These are phyloP conservation scores for Coemansia sp. DNA, from an alignment of 192 early-diverging fungal species.

Conservation along the genomic window DNA sequence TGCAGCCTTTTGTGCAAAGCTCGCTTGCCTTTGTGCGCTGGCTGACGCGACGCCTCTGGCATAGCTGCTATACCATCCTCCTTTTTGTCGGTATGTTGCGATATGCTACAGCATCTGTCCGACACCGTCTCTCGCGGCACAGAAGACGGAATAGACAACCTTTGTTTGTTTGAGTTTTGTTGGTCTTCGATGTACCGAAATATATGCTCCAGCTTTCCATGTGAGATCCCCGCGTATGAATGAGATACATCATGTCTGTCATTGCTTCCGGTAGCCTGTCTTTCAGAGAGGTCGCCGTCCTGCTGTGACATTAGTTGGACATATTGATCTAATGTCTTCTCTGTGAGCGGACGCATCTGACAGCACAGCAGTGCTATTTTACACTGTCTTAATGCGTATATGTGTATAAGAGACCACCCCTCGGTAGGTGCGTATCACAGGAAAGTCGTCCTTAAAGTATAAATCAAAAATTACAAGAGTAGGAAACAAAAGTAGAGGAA, in stretches of 20 bases:
- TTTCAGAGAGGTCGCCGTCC: neutral
- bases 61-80: neutral
- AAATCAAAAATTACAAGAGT: neutral
- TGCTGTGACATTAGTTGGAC: constrained; percentile 11
- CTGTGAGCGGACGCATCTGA: constrained; percentile 27
- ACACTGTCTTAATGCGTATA: neutral
- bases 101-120: constrained; percentile 1
- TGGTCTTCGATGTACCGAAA: constrained; percentile 34
- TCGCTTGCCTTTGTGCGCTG: constrained; percentile 17
- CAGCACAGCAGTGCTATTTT: neutral
- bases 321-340: constrained; percentile 25
- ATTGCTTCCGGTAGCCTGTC: constrained; percentile 5
- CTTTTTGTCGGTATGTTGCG: neutral
- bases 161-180: constrained; percentile 30
- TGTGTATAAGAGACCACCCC: neutral
- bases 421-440: neutral
- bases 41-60: constrained; percentile 2
- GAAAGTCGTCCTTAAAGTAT: neutral
- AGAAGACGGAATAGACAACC: constrained; percentile 13
- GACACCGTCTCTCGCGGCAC: constrained; percentile 3
- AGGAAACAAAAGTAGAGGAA: neutral
- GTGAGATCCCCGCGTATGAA: constrained; percentile 16
- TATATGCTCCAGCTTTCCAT: constrained; percentile 36
- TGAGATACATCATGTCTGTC: neutral
- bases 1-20: constrained; percentile 29